phyloP scores from a whole-genome alignment of 352 stramenopile species.

The Pythium aquatile region DNA sequence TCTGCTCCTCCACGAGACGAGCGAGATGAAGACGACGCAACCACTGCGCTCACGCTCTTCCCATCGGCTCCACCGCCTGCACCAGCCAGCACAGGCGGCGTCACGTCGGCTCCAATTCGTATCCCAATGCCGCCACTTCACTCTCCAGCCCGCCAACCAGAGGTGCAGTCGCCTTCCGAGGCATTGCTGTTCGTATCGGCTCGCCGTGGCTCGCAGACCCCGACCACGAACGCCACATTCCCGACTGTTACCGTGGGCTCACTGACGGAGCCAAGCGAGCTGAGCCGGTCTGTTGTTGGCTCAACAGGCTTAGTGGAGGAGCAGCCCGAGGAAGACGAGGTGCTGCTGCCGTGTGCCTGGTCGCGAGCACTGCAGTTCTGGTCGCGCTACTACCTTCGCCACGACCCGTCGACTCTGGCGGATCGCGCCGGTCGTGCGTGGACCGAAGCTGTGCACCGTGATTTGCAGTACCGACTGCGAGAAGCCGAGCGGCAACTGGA shows the following conservation, averaged over 20 bases:
- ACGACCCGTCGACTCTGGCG: conserved; percentile 57
- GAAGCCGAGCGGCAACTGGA: conserved; percentile 37
- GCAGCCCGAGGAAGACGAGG: conserved; percentile 36
- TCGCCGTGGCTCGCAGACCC: not conserved
- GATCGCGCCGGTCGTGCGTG: conserved; percentile 60
- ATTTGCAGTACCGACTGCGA: conserved; percentile 39
- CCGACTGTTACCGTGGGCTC: not conserved
- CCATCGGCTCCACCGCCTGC: not conserved
- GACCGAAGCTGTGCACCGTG: conserved; percentile 56
- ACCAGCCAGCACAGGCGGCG: not conserved
- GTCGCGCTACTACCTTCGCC: conserved; percentile 79
- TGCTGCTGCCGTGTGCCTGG: conserved; percentile 66
- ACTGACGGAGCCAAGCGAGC: not conserved
- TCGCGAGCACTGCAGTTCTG: conserved; percentile 76
- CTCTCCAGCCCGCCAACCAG: not conserved
- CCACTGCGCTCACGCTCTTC: conserved; percentile 11
- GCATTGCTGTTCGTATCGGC: not conserved
- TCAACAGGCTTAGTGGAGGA: conserved; percentile 4
- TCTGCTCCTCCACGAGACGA: not conserved
- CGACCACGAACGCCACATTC: not conserved
- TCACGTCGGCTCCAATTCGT: not conserved
- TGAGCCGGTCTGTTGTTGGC: not conserved
- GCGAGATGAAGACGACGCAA: conserved; percentile 12
- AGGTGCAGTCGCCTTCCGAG: not conserved
- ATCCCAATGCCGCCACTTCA: not conserved